A percentile compares a stretch with the other conserved stretches of the same genome.
Conservation (phyloP, 768 basidiomycete genomes). For the Mycena capillaripes region DNA sequence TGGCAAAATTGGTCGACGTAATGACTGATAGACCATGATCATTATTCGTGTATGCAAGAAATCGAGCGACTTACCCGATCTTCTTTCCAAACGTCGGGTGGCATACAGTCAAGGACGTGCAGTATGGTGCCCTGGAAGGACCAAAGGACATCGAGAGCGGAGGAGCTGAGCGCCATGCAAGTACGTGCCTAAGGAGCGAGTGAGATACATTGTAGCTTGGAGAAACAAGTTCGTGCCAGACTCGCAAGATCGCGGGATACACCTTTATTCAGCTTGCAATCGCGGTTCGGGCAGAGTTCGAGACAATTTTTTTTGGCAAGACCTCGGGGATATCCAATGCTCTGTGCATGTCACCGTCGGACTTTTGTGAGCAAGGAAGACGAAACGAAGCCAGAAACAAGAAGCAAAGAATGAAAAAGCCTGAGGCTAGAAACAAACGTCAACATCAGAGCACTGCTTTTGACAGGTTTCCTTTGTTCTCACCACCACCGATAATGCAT, state of each 20-base stretch:
- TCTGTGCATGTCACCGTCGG: background rate
- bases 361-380: no score
- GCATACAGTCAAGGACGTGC: constrained; percentile 1
- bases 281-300: background rate
- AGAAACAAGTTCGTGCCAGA: no score
- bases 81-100: background rate
- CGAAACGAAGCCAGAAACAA: background rate
- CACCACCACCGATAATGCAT: background rate
- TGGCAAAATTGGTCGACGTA: background rate
- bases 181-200: no score
- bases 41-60: background rate
- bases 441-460: background rate
- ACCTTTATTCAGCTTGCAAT: background rate
- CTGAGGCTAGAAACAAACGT: background rate
- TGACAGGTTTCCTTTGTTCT: background rate
- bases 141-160: background rate
- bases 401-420: background rate
- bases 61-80: background rate
- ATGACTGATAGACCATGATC: background rate
- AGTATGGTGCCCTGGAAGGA: background rate
- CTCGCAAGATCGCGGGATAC: background rate
- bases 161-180: background rate
- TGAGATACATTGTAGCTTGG: no score
- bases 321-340: background rate
- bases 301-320: background rate